Evolutionary conservation across 768 basidiomycete species (phyloP).

Genomic region (Rhodosporidiobolus odoratus): DNA sequence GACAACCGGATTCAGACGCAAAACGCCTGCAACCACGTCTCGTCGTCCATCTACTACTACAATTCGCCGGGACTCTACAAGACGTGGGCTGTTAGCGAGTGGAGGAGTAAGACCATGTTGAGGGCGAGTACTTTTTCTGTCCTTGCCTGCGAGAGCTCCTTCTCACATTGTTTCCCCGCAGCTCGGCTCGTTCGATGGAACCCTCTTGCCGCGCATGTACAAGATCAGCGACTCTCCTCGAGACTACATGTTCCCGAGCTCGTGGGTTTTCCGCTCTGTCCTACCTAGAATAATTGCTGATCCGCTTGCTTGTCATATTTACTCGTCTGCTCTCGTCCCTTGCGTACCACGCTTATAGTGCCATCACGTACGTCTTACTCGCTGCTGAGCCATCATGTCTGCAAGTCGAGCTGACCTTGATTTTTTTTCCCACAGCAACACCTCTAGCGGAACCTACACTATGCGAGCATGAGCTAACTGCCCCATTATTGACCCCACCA

Average conservation of each 20-base stretch:
- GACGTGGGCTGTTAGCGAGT: conserved; percentile 62
- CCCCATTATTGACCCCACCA: neutral
- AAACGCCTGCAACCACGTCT: conserved; percentile 76
- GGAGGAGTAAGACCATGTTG: conserved; percentile 56
- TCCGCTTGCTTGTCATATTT: no score
- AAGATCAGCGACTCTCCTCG: conserved; percentile 41
- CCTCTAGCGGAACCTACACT: neutral
- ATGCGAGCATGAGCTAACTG: neutral
- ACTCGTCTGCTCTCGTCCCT: no score
- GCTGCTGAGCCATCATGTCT: neutral
- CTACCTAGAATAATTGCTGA: no score
- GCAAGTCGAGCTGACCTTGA: neutral
- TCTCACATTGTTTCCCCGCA: conserved; percentile 41
- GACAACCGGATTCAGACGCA: conserved; percentile 73
- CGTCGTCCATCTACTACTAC: conserved; percentile 78
- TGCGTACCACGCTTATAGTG: no score
- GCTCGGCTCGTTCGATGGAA: conserved; percentile 68
- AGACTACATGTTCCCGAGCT: conserved; percentile 27
- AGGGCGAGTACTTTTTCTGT: conserved; percentile 41
- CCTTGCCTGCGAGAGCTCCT: neutral
- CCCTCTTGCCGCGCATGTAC: conserved; percentile 67
- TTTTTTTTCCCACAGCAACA: neutral
- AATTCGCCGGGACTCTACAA: conserved; percentile 64
- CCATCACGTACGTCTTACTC: conserved; percentile 11
- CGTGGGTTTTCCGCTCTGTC: no score